Conservation (phyloP, 495 filamentous ascomycete species). For the Daldinia bambusicola region DNA sequence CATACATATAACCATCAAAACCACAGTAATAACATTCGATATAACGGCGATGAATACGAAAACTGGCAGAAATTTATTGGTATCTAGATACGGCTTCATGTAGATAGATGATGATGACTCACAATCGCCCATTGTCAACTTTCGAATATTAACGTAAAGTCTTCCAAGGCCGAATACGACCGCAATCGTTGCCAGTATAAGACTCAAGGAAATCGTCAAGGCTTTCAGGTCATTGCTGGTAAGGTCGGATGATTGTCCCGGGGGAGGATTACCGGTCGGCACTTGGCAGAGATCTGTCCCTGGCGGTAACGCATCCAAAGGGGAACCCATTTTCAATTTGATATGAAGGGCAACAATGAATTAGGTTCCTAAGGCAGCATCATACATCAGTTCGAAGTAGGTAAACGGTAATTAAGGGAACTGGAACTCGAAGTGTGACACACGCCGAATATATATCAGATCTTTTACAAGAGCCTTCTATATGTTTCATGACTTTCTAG, state of each 20-base stretch:
- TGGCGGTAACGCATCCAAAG: not conserved
- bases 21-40: not conserved
- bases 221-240: not conserved
- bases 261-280: not conserved
- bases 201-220: not conserved
- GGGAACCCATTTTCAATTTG: not conserved
- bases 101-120: not conserved
- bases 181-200: not conserved
- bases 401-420: no score
- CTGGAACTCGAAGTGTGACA: no score
- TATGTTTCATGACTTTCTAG: no score
- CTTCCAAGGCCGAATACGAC: not conserved
- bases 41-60: not conserved
- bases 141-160: not conserved
- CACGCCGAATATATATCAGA: no score
- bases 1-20: constrained; percentile 7
- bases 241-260: not conserved
- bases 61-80: not conserved
- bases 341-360: not conserved
- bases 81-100: not conserved
- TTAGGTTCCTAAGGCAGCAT: no score
- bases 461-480: no score
- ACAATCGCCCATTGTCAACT: not conserved
- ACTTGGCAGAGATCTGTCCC: constrained; percentile 1
- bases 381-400: no score